A percentile compares a stretch with the other conserved stretches of the same genome.
Conservation (phyloP, 2,329 filamentous ascomycete genomes). For the Clonostachys sp. region DNA sequence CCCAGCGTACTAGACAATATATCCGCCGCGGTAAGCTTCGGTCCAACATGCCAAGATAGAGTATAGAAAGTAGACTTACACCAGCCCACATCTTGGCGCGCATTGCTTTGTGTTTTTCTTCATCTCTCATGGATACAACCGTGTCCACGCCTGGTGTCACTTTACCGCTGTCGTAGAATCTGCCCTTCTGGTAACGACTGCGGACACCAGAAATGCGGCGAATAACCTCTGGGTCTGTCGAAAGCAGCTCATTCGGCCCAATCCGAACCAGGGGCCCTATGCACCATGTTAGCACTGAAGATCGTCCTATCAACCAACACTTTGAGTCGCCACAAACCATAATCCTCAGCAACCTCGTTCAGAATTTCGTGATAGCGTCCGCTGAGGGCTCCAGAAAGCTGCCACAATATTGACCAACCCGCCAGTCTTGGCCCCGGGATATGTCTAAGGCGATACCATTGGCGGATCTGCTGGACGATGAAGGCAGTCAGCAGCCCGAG, state of each 20-base stretch:
- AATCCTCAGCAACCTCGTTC: too few species aligned
- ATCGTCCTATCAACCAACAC: too few species aligned
- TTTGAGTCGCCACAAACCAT: too few species aligned
- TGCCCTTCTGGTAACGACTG: too few species aligned
- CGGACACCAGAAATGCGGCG: too few species aligned
- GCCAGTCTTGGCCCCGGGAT: conserved; percentile 18
- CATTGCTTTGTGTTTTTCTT: conserved; percentile 26
- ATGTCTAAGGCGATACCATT: conserved; percentile 19
- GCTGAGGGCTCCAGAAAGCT: conserved; percentile 12
- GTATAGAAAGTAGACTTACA: conserved; percentile 16
- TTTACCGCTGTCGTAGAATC: too few species aligned
- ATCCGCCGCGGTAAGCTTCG: background rate
- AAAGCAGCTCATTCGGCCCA: too few species aligned
- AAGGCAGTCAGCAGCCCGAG: too few species aligned
- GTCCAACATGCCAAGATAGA: background rate
- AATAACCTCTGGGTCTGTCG: too few species aligned
- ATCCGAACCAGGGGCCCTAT: too few species aligned
- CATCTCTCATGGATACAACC: conserved; percentile 42
- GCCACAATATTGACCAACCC: conserved; percentile 15
- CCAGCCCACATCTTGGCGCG: conserved; percentile 37
- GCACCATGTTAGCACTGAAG: too few species aligned
- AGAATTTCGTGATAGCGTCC: background rate
- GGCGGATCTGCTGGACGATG: conserved; percentile 4
- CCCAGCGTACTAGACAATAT: conserved; percentile 35
- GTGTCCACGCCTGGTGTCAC: too few species aligned